These are phyloP conservation scores for Aspergillus proliferans DNA, from an alignment of 2,329 filamentous ascomycete species.

Conservation along the genomic window DNA sequence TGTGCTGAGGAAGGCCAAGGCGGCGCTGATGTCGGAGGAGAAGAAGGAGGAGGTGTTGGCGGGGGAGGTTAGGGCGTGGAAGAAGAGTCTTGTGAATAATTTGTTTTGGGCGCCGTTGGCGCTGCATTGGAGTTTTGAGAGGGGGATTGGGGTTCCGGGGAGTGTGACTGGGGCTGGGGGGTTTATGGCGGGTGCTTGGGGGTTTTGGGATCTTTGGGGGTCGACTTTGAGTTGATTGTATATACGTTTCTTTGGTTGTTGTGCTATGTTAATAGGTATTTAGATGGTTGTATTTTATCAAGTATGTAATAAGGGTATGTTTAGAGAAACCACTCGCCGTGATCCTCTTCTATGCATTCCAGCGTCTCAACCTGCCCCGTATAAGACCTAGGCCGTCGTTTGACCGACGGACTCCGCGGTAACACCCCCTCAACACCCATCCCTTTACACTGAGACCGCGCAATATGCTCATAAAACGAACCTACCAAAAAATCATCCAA, in stretches of 20 bases:
- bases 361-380: not conserved
- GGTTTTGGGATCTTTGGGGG: constrained; percentile 41
- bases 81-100: constrained; percentile 59
- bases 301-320: not conserved
- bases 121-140: constrained; percentile 71
- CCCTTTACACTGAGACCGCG: constrained; percentile 5
- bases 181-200: constrained; percentile 43
- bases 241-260: not conserved
- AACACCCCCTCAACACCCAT: not conserved
- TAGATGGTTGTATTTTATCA: not conserved
- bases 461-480: constrained; percentile 14
- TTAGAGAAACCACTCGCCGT: not conserved
- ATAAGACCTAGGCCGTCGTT: not conserved
- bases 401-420: not conserved
- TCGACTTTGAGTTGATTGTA: constrained; percentile 24
- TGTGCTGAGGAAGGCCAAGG: constrained; percentile 25
- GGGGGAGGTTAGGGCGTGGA: constrained; percentile 51
- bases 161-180: constrained; percentile 55
- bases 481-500: constrained; percentile 11
- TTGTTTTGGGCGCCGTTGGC: constrained; percentile 74
- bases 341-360: not conserved
- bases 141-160: constrained; percentile 55
- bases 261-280: not conserved
- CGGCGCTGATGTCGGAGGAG: constrained; percentile 12
- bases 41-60: constrained; percentile 26